These are phyloP conservation scores for Sisymbrium irio DNA, from an alignment of 345 rosid species.

Conservation along the genomic window DNA sequence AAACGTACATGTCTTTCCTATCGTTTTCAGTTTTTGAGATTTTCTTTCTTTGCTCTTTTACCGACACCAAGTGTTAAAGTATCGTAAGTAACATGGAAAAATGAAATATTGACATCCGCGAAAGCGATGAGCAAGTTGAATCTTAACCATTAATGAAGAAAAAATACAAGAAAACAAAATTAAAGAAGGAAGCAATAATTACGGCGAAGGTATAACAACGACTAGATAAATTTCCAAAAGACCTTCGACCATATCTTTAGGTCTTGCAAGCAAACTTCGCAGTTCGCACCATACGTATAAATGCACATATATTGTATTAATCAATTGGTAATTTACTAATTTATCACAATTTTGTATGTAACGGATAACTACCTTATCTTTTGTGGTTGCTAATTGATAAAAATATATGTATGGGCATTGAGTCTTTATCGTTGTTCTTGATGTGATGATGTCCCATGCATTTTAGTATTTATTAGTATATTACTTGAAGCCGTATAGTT, in stretches of 20 bases:
- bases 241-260: slow-evolving; percentile 29
- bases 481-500: not conserved
- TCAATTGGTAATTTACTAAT: not conserved
- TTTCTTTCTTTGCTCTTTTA: slow-evolving; percentile 12
- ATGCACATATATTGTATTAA: not conserved
- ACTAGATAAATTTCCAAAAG: slow-evolving; percentile 22
- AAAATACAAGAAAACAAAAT: slow-evolving; percentile 11
- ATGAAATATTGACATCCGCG: slow-evolving; percentile 11
- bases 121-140: slow-evolving; percentile 28
- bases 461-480: not conserved
- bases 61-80: slow-evolving; percentile 2
- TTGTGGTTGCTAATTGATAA: not conserved
- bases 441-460: slow-evolving; percentile 4
- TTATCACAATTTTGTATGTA: not conserved
- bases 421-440: not conserved
- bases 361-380: not conserved
- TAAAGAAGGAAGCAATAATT: slow-evolving; percentile 23
- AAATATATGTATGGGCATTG: slow-evolving; percentile 5
- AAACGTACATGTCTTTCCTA: slow-evolving; percentile 18
- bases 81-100: not conserved
- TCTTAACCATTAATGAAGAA: slow-evolving; percentile 6
- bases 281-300: not conserved
- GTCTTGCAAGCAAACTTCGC: slow-evolving; percentile 24
- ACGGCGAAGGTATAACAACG: slow-evolving; percentile 8
- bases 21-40: not conserved